Base-by-base conservation (phyloP, 2,329 filamentous ascomycete genomes). In the Macrophomina pseudophaseolina region DNA sequence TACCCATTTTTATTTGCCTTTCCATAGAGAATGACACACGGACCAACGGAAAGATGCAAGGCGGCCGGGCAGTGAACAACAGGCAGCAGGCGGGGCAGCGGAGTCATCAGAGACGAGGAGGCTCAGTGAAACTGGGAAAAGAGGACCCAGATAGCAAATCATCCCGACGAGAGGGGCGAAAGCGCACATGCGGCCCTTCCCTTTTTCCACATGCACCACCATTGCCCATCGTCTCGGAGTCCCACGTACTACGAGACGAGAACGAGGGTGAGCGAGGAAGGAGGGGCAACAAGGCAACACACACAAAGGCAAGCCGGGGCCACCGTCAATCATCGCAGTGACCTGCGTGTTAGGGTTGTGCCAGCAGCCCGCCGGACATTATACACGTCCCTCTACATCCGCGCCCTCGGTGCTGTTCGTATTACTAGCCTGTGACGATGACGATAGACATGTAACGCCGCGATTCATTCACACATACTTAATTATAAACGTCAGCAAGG, bases 241-340 rank as follows among this genome's bases (percentile, higher is more conserved):
- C 14, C 48, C 9, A 28, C 48, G 18, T 23, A 23, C 23, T 23
- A 23, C 44, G 44, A 48, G 14, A 48, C 18, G 6, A 9, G 23
- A 14, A 23, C 23, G 23, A 23, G 23, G 23, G 23, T 23, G 48
- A 28, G 18, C 18, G 23, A 28, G 46, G 46, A 23, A 28, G 48
- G 18, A n/a, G 23, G 23, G 18, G 48, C 18, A 23, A 38, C 35
- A 30, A 51, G 23, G 23, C 23, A 9, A 30, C 8, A n/a, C 44
- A 12, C 8, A 12, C 7, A 12, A n/a, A 8, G 23, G 11, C 28
- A 8, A 9, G 48, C 18, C 23, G 48, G 23, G 48, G 48, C 18
- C 48, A 28, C 48, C 48, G 48, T 51, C 48, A 51, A 51, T 51
- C 48, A 51, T 51, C 8, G 48, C 48, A 14, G 23, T 51, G 48